Base-by-base conservation (phyloP, 2,329 filamentous ascomycete species). In the Bipolaris oryzae region DNA sequence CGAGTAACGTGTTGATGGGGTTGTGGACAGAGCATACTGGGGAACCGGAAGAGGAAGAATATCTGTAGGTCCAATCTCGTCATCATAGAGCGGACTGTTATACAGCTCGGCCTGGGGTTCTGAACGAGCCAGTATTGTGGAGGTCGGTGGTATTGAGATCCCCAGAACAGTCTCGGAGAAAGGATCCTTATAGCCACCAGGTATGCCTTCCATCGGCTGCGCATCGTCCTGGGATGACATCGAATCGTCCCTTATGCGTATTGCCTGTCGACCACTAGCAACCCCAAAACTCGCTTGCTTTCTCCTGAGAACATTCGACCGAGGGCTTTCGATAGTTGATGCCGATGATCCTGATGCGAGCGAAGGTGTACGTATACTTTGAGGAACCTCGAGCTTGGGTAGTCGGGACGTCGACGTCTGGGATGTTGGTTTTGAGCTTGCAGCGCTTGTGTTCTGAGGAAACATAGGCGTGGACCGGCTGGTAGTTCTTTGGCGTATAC, bases 1-100 rank as follows among this genome's bases (percentile, higher is more conserved):
- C 1, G 89, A 91, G 67, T 89, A 92, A 58, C 87, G 82, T 1
- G 90, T 92, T 3, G 89, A 92, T 35, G 89, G 89, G 56, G 89
- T 92, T 21, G 81, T 85, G 58, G 89, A 91, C 50, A 87, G 82
- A 2, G 81, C 84, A 73, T 88, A 87, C 7, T 85, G 77, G n/a
- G 88, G 87, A 5, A 86, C 88, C 7, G 86, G 86, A 6, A 87
- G 85, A n/a, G 87, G 85, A 5, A 89, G 78, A 64, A 89, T 83
- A 51, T 89, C 84, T 3, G 86, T 88, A 28, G 86, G 80, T 20
- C 89, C 73, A 38, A 82, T 83, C 62, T 84, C 84, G 3, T 63
- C 67, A 45, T 71, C 67, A 50, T 73, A 71, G 31, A 70, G 58
- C 38, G 54, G 55, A 44, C 60, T 59, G 11, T 65, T 66, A 44